Base-by-base conservation (phyloP, 192 early-diverging fungal species). In the Coemansia reversa region DNA sequence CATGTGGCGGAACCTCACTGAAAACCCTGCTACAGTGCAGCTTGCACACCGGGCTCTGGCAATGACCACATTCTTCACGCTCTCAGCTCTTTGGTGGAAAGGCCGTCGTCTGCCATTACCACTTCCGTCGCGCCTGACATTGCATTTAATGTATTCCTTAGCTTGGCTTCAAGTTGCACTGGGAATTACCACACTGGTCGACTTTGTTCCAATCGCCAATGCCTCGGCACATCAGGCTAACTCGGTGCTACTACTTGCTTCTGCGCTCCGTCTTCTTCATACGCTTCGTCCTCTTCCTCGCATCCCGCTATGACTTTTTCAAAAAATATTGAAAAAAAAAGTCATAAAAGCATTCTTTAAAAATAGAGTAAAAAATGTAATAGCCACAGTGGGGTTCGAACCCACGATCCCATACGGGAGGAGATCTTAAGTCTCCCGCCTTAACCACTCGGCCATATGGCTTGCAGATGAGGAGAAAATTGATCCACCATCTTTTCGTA, bases 161-260 rank as follows among this genome's bases (percentile, higher is more conserved):
- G 90, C 86, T 1, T 84, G 77, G 54, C 64, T 87, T 11, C 93
- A 98, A 75, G 92, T 93, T 6, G 83, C 88, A 0, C 78, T 98
- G 22, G 97, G 97, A n/a, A 94, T 98, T 55, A 79, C 86, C 33
- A 98, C 97, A 7, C 81, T 98, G 32, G 83, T 98, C 25, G 93
- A 93, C 69, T 88, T 94, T 78, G 97, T 98, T 2, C 97, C 97
- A 18, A 89, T 94, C 51, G 87, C 89, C 24, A 81, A 96, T 59
- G 97, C 95, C 4, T 92, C 95, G 14, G 91, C 93, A 14, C 97
- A 98, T 80, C 97, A 98, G 76, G 91, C 89, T 29, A 94, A 94
- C 23, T 93, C 93, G 16, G 82, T 98, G 42, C 85, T 92, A 30
- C 79, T 98, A 20, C 75, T 96, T 61, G 90, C 94, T 0, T 79